Base-by-base conservation (phyloP, 2,329 filamentous ascomycete genomes). In the Ophiocordyceps polyrhachis-furcata region DNA sequence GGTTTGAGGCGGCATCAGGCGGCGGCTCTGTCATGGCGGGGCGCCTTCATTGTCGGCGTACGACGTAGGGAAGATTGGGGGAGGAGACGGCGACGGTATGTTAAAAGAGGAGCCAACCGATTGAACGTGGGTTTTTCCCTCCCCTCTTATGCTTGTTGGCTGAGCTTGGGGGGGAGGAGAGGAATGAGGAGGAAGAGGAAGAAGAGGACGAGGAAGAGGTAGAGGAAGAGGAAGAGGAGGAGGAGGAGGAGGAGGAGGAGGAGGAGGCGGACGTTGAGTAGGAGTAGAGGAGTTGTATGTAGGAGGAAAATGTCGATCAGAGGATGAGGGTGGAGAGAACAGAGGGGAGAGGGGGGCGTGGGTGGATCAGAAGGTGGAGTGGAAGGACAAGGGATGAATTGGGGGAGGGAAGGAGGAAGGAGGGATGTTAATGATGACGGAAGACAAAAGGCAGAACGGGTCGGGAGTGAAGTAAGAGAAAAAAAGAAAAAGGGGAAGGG, bases 11-110 rank as follows among this genome's bases (percentile, higher is more conserved):
- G 43, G 41, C 43, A 19, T 47, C 40, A 45, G n/a, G 41, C 35
- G 46, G 35, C 35, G 46, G 35, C 35, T 28, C 43, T 15, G 42
- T 29, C 42, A 40, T 46, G 23, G 45, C 15, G 38, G 14, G 15
- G 31, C 40, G 40, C n/a, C 45, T 42, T 43, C 45, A 46, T 46
- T 43, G 38, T 41, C 19, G 35, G 35, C 35, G 35, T 19, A 17
- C 35, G n/a, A 19, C n/a, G n/a, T 11, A 19, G n/a, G n/a, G n/a
- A 7, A 9, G n/a, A n/a, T 20, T 28, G 25, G 25, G 25, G 25
- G 35, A 17, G 9, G 15, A 38, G 35, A 38, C 32, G 32, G 32
- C 32, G n/a, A 37, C 17, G n/a, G n/a, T 23, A 37, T n/a, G 32
- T 15, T 14, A 11, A 31, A 13, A 32, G 31, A 15, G 9, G 25